Conservation (phyloP, 306 rosid genomes). For the Fagus sylvatica region DNA sequence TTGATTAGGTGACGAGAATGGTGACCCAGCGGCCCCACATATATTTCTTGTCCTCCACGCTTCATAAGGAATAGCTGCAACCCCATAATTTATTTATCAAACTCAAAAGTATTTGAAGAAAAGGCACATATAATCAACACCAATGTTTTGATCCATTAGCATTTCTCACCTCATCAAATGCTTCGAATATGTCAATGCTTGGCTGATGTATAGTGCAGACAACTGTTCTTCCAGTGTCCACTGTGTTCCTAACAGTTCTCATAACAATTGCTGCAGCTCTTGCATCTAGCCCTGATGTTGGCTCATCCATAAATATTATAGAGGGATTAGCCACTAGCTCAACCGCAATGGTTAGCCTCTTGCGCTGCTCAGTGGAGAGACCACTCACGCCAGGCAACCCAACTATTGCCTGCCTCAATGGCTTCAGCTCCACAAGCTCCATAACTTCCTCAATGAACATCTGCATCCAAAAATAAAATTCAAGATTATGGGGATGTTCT, state of each 20-base stretch:
- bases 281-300: constrained; percentile 57
- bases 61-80: constrained; percentile 48
- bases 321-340: constrained; percentile 59
- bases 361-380: constrained; percentile 53
- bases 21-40: constrained; percentile 49
- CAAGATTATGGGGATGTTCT: neutral
- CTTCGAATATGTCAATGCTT: constrained; percentile 53
- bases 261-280: constrained; percentile 60
- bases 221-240: constrained; percentile 55
- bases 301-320: constrained; percentile 56
- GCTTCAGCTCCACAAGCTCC: constrained; percentile 48
- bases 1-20: constrained; percentile 38
- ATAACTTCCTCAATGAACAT: constrained; percentile 53
- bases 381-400: constrained; percentile 50
- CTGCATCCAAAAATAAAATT: constrained; percentile 13
- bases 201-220: constrained; percentile 61
- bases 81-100: neutral
- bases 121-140: neutral
- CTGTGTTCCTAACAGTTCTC: constrained; percentile 54
- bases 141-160: too few relatives aligned
- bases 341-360: constrained; percentile 51
- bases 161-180: constrained; percentile 48
- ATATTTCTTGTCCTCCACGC: constrained; percentile 51
- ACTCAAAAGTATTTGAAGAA: too few relatives aligned
- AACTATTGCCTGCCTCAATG: constrained; percentile 42